Conservation (phyloP, 2,329 filamentous ascomycete genomes). For the Claviceps sorghi region DNA sequence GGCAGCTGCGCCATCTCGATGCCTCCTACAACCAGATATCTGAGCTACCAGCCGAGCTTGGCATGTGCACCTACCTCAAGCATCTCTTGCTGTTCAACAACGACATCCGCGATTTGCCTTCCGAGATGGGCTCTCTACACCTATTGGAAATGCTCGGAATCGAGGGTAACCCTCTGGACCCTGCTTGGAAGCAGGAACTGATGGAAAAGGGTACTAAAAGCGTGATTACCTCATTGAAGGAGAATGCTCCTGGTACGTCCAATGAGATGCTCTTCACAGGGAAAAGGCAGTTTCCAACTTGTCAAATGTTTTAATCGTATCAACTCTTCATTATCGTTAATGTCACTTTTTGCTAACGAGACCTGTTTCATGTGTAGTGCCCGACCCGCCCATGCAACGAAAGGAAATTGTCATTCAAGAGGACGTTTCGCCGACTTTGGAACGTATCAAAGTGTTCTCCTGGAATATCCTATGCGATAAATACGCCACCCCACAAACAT, state of each 20-base stretch:
- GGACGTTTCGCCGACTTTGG: slow-evolving; percentile 41
- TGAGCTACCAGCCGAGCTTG: slow-evolving; percentile 75
- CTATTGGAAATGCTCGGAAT: slow-evolving; percentile 80
- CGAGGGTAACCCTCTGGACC: slow-evolving; percentile 76
- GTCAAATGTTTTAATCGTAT: too few species aligned
- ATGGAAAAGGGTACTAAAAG: slow-evolving; percentile 78
- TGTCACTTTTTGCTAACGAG: slow-evolving; percentile 6
- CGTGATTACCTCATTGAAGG: slow-evolving; percentile 68
- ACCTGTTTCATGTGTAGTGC: slow-evolving; percentile 37
- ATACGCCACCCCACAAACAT: slow-evolving; percentile 70
- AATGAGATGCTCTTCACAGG: not conserved
- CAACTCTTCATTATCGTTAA: too few species aligned
- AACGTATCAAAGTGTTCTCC: slow-evolving; percentile 73
- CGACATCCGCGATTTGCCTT: slow-evolving; percentile 65
- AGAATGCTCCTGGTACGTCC: slow-evolving; percentile 65
- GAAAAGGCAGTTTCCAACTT: not conserved
- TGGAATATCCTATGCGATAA: slow-evolving; percentile 96
- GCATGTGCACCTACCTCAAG: slow-evolving; percentile 90
- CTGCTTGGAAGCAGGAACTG: slow-evolving; percentile 63
- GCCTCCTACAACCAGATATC: slow-evolving; percentile 76
- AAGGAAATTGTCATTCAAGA: slow-evolving; percentile 66
- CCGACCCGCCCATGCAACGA: slow-evolving; percentile 60
- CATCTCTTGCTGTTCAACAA: slow-evolving; percentile 84
- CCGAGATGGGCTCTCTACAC: slow-evolving; percentile 77
- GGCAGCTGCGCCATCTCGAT: slow-evolving; percentile 70